Base-by-base conservation (phyloP, 1,139 yeast species). In the Debaryomyces subglobosus region DNA sequence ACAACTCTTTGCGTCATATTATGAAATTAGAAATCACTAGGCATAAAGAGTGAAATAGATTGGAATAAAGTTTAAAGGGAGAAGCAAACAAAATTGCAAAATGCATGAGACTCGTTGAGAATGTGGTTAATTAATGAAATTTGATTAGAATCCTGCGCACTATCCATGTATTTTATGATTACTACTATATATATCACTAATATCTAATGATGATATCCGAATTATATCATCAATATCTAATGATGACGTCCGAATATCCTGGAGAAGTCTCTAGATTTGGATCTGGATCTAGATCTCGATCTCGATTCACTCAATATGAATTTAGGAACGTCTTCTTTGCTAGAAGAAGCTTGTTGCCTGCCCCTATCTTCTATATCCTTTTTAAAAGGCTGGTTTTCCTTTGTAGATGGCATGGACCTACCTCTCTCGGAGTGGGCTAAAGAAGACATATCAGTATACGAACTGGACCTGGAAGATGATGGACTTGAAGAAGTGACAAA, bases 221-320 rank as follows among this genome's bases (percentile, higher is more conserved):
- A 63, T 30, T 5, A 38, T 9, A 16, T 25, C 15, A 24, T 21
- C 7, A 7, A 38, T 18, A 7, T 29, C 29, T 27, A 27, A 39
- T 27, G 23, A 37, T 46, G 47, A 24, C 44, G 47, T 24, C 51
- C 36, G 30, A 64, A 63, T 30, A 62, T 56, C 37, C 57, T 60
- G 39, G 64, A 53, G 45, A 64, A 59, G 16, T 63, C 57, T 45
- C 60, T 53, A 13, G 63, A 55, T 39, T 53, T 56, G 16, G 65
- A 58, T 16, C 61, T 53, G 2, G 60, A 55, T 15, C 50, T 29
- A 13, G 63, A 60, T 15, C 61, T 49, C 3, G 64, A 58, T 21
- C 58, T 45, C 3, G 61, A 55, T 4, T 52, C 44, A 9, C 45
- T 44, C 9, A 47, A 36, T 16, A 37, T 25, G 29, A 37, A 33